A percentile compares a stretch with the other conserved stretches of the same genome.
Conservation (phyloP, 805 yeast genomes). For the Kregervanrija fluxuum region DNA sequence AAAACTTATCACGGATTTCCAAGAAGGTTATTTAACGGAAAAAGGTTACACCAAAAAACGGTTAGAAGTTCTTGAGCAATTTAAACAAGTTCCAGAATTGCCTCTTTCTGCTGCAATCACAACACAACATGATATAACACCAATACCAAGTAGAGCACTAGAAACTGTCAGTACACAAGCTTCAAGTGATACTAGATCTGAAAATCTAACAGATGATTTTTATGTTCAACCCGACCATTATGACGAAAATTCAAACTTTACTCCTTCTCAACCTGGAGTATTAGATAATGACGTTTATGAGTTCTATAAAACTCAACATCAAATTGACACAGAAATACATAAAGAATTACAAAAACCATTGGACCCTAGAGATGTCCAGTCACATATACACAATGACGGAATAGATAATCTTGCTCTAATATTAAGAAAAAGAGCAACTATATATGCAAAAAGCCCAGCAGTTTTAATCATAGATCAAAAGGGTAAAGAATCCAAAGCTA, state of each 20-base stretch:
- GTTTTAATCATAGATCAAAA: slow-evolving; percentile 62
- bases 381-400: slow-evolving; percentile 29
- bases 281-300: slow-evolving; percentile 5
- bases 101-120: not conserved
- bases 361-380: slow-evolving; percentile 47
- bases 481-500: slow-evolving; percentile 71
- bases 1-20: slow-evolving; percentile 41
- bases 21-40: slow-evolving; percentile 65
- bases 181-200: slow-evolving; percentile 2
- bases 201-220: slow-evolving; percentile 2
- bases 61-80: slow-evolving; percentile 29
- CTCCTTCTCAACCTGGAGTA: slow-evolving; percentile 6
- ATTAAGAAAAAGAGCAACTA: slow-evolving; percentile 62
- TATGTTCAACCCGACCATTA: slow-evolving; percentile 5
- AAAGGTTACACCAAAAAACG: slow-evolving; percentile 65
- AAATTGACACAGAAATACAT: slow-evolving; percentile 8
- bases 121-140: not conserved
- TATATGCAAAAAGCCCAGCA: slow-evolving; percentile 63
- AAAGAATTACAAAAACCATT: slow-evolving; percentile 50
- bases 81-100: not conserved
- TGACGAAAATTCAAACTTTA: slow-evolving; percentile 7
- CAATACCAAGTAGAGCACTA: not conserved
- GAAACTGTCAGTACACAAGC: not conserved
- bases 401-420: slow-evolving; percentile 65
- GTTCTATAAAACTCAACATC: not conserved